Conservation (phyloP, 345 rosid species). For the Microcos paniculata region DNA sequence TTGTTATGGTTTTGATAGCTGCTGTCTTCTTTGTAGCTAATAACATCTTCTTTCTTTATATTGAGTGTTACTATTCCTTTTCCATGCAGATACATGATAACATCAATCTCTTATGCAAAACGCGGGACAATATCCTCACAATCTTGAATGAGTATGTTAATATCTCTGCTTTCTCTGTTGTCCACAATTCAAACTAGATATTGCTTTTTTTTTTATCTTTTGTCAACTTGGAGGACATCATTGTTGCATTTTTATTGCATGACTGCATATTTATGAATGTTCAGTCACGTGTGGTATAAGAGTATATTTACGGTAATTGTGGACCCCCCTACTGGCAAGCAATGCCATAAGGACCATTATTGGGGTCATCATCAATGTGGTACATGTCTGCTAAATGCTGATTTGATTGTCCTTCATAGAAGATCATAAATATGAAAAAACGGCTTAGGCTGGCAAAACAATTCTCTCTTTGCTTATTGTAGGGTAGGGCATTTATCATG, state of each 20-base stretch:
- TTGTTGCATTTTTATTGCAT: neutral
- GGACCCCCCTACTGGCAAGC: neutral
- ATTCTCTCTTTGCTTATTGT: neutral
- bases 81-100: slow-evolving; percentile 64
- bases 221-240: neutral
- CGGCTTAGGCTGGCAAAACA: neutral
- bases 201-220: neutral
- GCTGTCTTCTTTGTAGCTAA: neutral
- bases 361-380: neutral
- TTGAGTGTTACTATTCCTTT: neutral
- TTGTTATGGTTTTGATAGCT: neutral
- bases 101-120: slow-evolving; percentile 55
- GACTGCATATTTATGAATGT: neutral
- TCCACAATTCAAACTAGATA: neutral
- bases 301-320: neutral
- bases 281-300: neutral
- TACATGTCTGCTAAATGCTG: neutral
- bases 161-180: slow-evolving; percentile 5
- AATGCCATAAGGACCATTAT: neutral
- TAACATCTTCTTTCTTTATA: neutral
- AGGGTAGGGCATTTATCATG: neutral
- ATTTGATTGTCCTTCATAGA: neutral
- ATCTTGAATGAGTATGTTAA: slow-evolving; percentile 66
- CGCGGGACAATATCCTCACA: slow-evolving; percentile 65
- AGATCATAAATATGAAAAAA: neutral